Conservation (phyloP, 176 grass and related monocot genomes). For the Eremochloa ophiuroides region DNA sequence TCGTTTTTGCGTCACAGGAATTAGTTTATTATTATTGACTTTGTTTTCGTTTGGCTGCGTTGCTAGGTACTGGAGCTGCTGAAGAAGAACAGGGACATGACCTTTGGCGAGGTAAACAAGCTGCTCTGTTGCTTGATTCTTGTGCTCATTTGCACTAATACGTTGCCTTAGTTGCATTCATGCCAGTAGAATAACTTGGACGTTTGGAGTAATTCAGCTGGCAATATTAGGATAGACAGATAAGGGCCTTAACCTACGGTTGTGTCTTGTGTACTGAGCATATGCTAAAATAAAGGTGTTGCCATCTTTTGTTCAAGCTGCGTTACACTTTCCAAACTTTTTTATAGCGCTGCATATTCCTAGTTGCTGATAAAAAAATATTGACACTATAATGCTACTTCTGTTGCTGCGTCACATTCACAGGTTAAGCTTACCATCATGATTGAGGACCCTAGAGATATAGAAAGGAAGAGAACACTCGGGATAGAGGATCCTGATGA, state of each 20-base stretch:
- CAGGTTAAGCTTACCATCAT: slow-evolving; percentile 93
- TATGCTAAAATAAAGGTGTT: background rate
- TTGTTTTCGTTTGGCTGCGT: slow-evolving; percentile 12
- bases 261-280: background rate
- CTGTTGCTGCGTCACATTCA: slow-evolving; percentile 16
- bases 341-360: background rate
- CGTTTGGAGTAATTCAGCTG: background rate
- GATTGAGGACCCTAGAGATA: slow-evolving; percentile 98
- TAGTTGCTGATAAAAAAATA: background rate
- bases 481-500: slow-evolving; percentile 90
- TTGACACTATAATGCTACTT: slow-evolving; percentile 22
- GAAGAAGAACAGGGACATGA: slow-evolving; percentile 90
- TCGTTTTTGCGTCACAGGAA: background rate
- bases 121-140: background rate
- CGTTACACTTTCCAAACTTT: background rate
- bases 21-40: slow-evolving; percentile 6
- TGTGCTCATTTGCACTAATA: background rate
- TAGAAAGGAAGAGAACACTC: slow-evolving; percentile 82
- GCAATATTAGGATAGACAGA: background rate
- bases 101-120: slow-evolving; percentile 72
- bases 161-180: background rate
- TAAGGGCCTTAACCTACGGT: background rate
- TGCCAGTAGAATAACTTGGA: background rate
- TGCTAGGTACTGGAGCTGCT: slow-evolving; percentile 73
- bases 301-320: background rate